Evolutionary conservation across 257 asterid species (phyloP).

Genomic region (Jacaranda copaia): DNA sequence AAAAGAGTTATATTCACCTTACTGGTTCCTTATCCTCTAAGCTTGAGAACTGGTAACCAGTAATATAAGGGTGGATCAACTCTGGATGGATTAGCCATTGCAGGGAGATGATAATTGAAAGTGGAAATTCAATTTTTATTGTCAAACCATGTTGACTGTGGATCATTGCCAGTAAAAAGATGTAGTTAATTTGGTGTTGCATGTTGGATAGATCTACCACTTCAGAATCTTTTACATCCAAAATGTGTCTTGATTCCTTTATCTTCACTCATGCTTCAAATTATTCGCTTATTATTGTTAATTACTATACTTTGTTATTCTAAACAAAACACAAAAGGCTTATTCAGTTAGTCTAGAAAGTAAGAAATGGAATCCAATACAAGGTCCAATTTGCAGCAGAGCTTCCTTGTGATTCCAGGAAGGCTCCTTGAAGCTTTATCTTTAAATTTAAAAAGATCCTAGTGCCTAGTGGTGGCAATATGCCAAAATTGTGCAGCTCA

Average conservation of each 20-base stretch:
- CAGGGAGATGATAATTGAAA: neutral
- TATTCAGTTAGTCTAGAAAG: neutral
- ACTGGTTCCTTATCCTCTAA: neutral
- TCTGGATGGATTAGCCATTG: neutral
- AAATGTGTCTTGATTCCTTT: neutral
- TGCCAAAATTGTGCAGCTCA: conserved; percentile 14
- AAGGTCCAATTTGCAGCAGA: neutral
- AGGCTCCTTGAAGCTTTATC: neutral
- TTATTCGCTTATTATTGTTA: too few relatives aligned
- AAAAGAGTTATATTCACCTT: too few relatives aligned
- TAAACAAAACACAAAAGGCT: neutral
- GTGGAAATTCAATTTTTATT: too few relatives aligned
- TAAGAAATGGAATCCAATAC: neutral
- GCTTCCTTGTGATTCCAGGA: neutral
- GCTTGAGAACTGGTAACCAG: neutral
- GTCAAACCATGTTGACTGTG: neutral
- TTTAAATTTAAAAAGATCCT: neutral
- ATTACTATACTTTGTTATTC: neutral
- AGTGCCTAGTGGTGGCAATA: neutral
- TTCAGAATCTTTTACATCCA: neutral
- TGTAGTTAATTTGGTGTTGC: too few relatives aligned
- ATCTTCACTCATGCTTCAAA: neutral
- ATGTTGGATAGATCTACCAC: neutral
- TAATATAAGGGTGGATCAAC: neutral
- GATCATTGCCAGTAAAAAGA: neutral